phyloP scores from a whole-genome alignment of 257 asterid genomes.

The Solanum chmielewskii region DNA sequence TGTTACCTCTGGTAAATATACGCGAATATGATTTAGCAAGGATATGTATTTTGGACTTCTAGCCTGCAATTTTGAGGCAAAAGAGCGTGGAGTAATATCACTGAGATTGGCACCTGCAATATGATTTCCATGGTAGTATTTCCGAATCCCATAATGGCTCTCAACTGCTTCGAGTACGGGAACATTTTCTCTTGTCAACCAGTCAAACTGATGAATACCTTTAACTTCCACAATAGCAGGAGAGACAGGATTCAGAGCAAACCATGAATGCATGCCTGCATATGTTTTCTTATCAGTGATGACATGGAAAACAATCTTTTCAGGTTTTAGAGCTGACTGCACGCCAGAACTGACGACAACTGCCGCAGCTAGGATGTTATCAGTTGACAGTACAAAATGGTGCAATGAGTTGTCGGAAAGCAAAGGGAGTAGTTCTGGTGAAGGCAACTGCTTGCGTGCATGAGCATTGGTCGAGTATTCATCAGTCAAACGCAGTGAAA shows the following conservation, averaged over 20 bases:
- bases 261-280: constrained; percentile 99
- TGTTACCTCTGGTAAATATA: constrained; percentile 94
- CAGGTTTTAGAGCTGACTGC: constrained; percentile 65
- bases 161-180: constrained; percentile 98
- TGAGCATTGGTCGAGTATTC: constrained; percentile 94
- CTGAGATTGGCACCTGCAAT: constrained; percentile 69
- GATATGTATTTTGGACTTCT: constrained; percentile 90
- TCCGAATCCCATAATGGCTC: constrained; percentile 59
- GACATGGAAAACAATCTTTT: constrained; percentile 84
- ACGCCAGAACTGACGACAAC: constrained; percentile 83
- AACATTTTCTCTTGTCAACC: constrained; percentile 93
- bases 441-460: constrained; percentile 89
- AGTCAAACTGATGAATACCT: constrained; percentile 96
- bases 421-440: constrained; percentile 86
- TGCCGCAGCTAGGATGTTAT: constrained; percentile 92
- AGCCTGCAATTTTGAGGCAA: constrained; percentile 92
- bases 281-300: constrained; percentile 95
- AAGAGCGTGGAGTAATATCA: constrained; percentile 66
- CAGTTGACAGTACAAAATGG: constrained; percentile 90
- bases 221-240: constrained; percentile 94
- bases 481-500: constrained; percentile 79
- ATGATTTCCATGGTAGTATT: constrained; percentile 93
- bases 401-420: constrained; percentile 74
- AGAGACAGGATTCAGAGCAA: constrained; percentile 66
- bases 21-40: constrained; percentile 89